Evolutionary conservation across 148 eudicot species (phyloP).

Genomic region (Polygonum maritimum): DNA sequence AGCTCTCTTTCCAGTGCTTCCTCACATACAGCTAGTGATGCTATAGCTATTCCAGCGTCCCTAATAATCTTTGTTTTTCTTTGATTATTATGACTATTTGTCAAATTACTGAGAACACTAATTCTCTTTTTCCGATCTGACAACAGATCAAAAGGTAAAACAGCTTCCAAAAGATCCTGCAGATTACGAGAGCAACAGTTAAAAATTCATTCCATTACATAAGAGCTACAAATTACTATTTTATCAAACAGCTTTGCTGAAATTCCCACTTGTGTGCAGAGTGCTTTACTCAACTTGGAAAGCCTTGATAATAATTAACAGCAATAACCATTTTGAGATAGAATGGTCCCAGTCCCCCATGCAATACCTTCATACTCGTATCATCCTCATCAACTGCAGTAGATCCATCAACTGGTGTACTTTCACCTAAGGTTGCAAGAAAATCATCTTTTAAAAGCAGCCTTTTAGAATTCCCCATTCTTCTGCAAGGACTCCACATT

Average conservation of each 20-base stretch:
- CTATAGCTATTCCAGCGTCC: slow-evolving; percentile 81
- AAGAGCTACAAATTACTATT: background rate
- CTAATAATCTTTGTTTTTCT: slow-evolving; percentile 63
- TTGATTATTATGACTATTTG: slow-evolving; percentile 31
- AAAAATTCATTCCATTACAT: slow-evolving; percentile 8
- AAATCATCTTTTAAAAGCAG: slow-evolving; percentile 34
- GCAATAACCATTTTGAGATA: background rate
- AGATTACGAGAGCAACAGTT: slow-evolving; percentile 13
- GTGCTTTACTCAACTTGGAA: background rate
- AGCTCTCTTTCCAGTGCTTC: slow-evolving; percentile 86
- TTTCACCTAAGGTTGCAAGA: slow-evolving; percentile 18
- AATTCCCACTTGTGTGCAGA: background rate
- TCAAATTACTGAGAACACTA: slow-evolving; percentile 38
- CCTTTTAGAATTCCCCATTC: slow-evolving; percentile 46
- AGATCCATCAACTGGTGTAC: slow-evolving; percentile 20
- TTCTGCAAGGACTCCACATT: slow-evolving; percentile 75
- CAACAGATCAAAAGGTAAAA: slow-evolving; percentile 79
- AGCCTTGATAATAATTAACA: background rate
- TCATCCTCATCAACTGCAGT: slow-evolving; percentile 30
- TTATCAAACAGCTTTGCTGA: background rate
- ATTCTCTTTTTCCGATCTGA: slow-evolving; percentile 66
- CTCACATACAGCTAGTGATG: slow-evolving; percentile 73
- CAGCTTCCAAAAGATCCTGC: slow-evolving; percentile 92
- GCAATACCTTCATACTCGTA: slow-evolving; percentile 49
- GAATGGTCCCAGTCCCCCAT: background rate